phyloP scores from a whole-genome alignment of 163 green algal species.

The Scenedesmus sp. region DNA sequence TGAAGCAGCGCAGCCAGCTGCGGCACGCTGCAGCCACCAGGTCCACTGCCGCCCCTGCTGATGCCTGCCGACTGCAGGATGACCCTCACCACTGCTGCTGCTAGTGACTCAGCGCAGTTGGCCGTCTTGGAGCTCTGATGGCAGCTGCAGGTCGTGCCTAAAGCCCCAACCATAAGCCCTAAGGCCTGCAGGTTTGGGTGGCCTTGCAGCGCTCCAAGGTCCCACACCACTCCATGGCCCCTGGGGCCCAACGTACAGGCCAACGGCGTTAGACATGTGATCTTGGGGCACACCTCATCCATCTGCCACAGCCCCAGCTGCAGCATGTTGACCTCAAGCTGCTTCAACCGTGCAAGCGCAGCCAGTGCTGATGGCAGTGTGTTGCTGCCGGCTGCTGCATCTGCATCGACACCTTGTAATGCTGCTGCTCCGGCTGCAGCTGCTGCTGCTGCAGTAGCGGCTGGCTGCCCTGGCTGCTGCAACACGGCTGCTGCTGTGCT shows the following conservation, averaged over 20 bases:
- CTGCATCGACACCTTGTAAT: background rate
- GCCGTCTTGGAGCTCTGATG: background rate
- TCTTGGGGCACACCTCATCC: background rate
- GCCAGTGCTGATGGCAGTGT: background rate
- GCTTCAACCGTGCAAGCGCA: background rate
- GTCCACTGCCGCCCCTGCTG: background rate
- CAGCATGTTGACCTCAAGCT: constrained; percentile 37
- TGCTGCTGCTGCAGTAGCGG: background rate
- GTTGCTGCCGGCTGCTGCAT: background rate
- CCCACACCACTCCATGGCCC: constrained; percentile 41
- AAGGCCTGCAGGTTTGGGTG: constrained; percentile 25
- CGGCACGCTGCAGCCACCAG: background rate
- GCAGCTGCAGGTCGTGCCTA: constrained; percentile 33
- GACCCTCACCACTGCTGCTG: constrained; percentile 20
- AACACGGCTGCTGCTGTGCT: background rate
- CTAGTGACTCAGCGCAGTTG: background rate
- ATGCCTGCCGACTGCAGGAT: constrained; percentile 41
- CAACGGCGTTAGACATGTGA: background rate
- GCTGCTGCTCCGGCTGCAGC: constrained; percentile 4
- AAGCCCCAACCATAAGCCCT: constrained; percentile 31
- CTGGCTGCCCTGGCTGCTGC: constrained; percentile 4
- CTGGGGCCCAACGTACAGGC: background rate
- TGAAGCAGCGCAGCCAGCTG: background rate
- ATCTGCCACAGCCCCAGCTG: constrained; percentile 34
- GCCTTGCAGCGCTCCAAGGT: constrained; percentile 17